Base-by-base conservation (phyloP, 2,329 filamentous ascomycete species). In the Sarocladiaceae sp. region DNA sequence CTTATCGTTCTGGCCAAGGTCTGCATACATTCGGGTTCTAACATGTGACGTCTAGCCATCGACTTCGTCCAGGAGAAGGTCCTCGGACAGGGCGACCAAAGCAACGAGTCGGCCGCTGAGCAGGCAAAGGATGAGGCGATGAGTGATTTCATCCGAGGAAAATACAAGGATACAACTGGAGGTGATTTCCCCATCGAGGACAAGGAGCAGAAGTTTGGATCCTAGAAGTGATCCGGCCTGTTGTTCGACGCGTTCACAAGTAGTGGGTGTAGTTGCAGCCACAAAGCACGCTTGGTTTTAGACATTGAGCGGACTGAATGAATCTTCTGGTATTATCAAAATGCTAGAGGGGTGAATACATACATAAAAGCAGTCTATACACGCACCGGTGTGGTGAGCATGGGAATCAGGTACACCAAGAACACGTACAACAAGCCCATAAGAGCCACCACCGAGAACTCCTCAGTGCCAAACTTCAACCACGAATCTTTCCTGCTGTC, bases 121-220 rank as follows among this genome's bases (percentile, higher is more conserved):
- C 89, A 95, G 71, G 87, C 86, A 60, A 92, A 93, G 73, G 90
- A 94, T 66, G 86, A 90, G 68, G 75, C 87, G 66, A 88, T 92
- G 60, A 83, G 81, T 25, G 86, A 90, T 66, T 85, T 80, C 66
- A 82, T 93, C 59, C 81, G 88, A 33, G 69, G 68, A 37, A 74
- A 87, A 68, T 92, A 90, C 78, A 90, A 90, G 77, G 71, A 60
- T 44, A 64, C 71, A 0, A 87, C 85, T 0, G 89, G 89, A 54
- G 81, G 71, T 5, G 88, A 92, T 7, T 66, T 92, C 51, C 83
- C 84, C 25, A 71, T 90, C 66, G 73, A 79, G 64, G 88, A 91
- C 67, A 90, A 90, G 75, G 74, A 83, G 5, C 67, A 66, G 58
- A 62, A 70, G 39, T 65, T 59, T 29, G 68, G 66, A 15, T 18